Conservation (phyloP, 1,139 yeast species). For the Scheffersomyces titani region DNA sequence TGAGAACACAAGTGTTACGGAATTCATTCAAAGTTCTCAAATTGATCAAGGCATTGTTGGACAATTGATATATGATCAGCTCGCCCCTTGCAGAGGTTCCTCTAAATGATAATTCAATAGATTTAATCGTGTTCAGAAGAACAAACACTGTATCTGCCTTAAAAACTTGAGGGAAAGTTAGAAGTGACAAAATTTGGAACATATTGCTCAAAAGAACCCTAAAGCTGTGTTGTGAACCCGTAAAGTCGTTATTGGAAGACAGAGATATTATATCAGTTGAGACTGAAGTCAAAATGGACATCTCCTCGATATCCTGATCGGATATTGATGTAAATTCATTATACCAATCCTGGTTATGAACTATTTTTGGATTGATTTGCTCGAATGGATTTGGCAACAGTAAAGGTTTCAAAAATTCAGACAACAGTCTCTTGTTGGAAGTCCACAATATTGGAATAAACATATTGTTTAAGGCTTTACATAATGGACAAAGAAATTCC, state of each 20-base stretch:
- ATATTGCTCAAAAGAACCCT: constrained; percentile 33
- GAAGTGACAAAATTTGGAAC: constrained; percentile 36
- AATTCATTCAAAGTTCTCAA: constrained; percentile 57
- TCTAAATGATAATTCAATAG: constrained; percentile 67
- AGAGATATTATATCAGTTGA: constrained; percentile 28
- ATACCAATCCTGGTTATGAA: constrained; percentile 31
- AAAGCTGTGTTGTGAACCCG: constrained; percentile 28
- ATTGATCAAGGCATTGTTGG: constrained; percentile 59
- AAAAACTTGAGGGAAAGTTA: constrained; percentile 42
- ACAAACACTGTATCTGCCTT: constrained; percentile 38
- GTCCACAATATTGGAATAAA: constrained; percentile 73
- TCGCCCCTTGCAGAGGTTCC: constrained; percentile 46
- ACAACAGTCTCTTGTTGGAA: constrained; percentile 36
- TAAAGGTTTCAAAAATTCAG: constrained; percentile 18
- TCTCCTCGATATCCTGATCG: constrained; percentile 25
- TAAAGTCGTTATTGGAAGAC: constrained; percentile 4
- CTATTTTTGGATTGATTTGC: constrained; percentile 11
- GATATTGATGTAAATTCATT: constrained; percentile 20
- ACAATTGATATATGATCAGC: constrained; percentile 56
- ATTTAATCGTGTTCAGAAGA: constrained; percentile 58
- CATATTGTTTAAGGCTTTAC: constrained; percentile 82
- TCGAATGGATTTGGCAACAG: constrained; percentile 16
- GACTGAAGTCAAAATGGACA: constrained; percentile 25
- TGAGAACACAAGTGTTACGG: constrained; percentile 33
- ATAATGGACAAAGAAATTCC: constrained; percentile 86